Conservation (phyloP, 768 basidiomycete species). For the Mycena vitilis region DNA sequence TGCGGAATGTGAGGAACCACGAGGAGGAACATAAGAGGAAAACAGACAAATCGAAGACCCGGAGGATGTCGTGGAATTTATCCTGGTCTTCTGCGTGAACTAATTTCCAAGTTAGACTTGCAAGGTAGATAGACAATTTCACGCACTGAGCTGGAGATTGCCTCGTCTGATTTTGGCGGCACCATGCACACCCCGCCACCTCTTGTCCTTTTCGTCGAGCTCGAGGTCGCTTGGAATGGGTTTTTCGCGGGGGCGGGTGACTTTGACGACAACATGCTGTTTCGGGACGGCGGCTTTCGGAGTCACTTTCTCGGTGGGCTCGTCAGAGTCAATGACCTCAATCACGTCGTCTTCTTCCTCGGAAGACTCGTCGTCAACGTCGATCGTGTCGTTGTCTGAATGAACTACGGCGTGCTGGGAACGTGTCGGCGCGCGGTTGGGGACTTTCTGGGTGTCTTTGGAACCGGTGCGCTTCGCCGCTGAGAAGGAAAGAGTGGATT, state of each 20-base stretch:
- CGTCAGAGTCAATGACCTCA: constrained; percentile 17
- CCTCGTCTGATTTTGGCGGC: constrained; percentile 67
- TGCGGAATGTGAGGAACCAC: constrained; percentile 42
- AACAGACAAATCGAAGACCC: constrained; percentile 78
- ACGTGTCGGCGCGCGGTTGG: constrained; percentile 32
- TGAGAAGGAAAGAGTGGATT: constrained; percentile 58
- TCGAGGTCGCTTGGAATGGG: constrained; percentile 44
- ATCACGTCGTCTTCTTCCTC: constrained; percentile 37
- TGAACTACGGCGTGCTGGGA: constrained; percentile 22
- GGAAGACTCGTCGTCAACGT: constrained; percentile 37
- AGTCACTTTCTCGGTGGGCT: constrained; percentile 18
- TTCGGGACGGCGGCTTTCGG: constrained; percentile 6
- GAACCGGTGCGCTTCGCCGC: constrained; percentile 59
- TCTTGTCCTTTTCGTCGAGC: constrained; percentile 60
- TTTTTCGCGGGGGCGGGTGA: constrained; percentile 24
- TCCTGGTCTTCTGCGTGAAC: constrained; percentile 75
- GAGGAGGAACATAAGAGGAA: not conserved
- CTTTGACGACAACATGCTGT: constrained; percentile 23
- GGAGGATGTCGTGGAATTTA: constrained; percentile 76
- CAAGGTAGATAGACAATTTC: not conserved
- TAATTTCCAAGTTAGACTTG: constrained; percentile 41
- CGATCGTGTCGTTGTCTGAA: constrained; percentile 38
- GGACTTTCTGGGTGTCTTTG: constrained; percentile 37
- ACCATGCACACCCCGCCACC: constrained; percentile 63
- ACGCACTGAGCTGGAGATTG: constrained; percentile 69